Percentiles rank a stretch among this genome's conserved stretches.
Evolutionary conservation across 2,329 filamentous ascomycete genomes (phyloP).

Genomic region (Epicoccum nigrum): DNA sequence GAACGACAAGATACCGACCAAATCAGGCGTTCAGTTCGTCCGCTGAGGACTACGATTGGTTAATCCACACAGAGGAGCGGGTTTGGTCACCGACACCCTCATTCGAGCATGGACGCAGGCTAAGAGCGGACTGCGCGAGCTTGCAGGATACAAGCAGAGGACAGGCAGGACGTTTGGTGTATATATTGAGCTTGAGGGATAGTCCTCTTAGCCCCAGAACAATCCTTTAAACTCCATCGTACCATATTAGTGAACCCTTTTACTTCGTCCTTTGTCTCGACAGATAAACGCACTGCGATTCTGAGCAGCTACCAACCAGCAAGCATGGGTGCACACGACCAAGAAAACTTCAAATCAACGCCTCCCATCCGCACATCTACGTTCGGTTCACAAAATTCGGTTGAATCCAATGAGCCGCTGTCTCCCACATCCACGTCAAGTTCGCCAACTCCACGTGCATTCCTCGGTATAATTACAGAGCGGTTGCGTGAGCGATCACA

Average conservation of each 20-base stretch:
- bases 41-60: slow-evolving; percentile 17
- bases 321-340: slow-evolving; percentile 33
- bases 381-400: slow-evolving; percentile 34
- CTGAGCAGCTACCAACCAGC: neutral
- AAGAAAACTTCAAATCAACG: slow-evolving; percentile 34
- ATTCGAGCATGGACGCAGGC: slow-evolving; percentile 12
- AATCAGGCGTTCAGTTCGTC: slow-evolving; percentile 19
- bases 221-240: slow-evolving; percentile 4
- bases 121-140: slow-evolving; percentile 8
- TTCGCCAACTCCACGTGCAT: slow-evolving; percentile 40
- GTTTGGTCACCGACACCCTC: slow-evolving; percentile 16
- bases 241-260: neutral
- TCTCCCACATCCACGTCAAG: slow-evolving; percentile 29
- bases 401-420: slow-evolving; percentile 30
- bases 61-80: slow-evolving; percentile 14
- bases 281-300: neutral
- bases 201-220: slow-evolving; percentile 35
- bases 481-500: slow-evolving; percentile 42
- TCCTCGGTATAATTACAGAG: slow-evolving; percentile 46
- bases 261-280: neutral
- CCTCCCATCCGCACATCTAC: slow-evolving; percentile 42
- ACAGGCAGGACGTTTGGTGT: slow-evolving; percentile 16
- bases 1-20: slow-evolving; percentile 7
- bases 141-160: slow-evolving; percentile 19
- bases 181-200: slow-evolving; percentile 25